Evolutionary conservation across 768 basidiomycete genomes (phyloP).

Genomic region (Fomitopsis pulvina): DNA sequence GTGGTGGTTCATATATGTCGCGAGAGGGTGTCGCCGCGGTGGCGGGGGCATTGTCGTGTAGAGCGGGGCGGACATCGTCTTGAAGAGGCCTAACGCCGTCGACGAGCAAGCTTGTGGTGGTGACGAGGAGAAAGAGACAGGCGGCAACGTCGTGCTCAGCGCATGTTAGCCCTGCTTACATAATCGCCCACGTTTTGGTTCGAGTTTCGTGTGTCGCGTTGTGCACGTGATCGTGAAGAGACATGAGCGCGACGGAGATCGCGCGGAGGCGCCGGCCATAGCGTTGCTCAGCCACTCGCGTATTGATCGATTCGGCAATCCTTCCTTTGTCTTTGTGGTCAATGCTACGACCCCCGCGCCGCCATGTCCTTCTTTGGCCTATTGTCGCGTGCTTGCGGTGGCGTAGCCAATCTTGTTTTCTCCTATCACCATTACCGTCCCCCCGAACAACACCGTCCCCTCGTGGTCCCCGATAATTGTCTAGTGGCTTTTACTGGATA

Average conservation of each 20-base stretch:
- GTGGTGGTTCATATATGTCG: constrained; percentile 17
- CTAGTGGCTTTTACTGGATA: neutral
- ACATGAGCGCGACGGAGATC: neutral
- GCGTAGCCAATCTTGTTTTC: neutral
- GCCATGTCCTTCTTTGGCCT: neutral
- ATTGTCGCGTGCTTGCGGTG: too few species aligned
- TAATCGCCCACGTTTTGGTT: constrained; percentile 19
- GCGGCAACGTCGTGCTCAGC: constrained; percentile 6
- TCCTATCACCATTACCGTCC: neutral
- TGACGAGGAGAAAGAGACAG: neutral
- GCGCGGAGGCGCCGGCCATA: neutral
- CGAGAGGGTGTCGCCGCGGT: constrained; percentile 23
- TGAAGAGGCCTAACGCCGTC: constrained; percentile 23
- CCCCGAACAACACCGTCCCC: neutral
- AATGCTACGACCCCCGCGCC: neutral
- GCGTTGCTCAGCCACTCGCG: neutral
- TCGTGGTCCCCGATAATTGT: neutral
- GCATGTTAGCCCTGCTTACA: constrained; percentile 16
- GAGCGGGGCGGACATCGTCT: constrained; percentile 18
- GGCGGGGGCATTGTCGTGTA: constrained; percentile 18
- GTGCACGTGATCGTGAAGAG: constrained; percentile 15
- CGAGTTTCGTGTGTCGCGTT: constrained; percentile 19
- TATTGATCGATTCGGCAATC: neutral
- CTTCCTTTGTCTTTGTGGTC: neutral
- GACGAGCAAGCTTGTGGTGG: constrained; percentile 11